Base-by-base conservation (phyloP, 768 basidiomycete species). In the Podaxis carcinomalis region DNA sequence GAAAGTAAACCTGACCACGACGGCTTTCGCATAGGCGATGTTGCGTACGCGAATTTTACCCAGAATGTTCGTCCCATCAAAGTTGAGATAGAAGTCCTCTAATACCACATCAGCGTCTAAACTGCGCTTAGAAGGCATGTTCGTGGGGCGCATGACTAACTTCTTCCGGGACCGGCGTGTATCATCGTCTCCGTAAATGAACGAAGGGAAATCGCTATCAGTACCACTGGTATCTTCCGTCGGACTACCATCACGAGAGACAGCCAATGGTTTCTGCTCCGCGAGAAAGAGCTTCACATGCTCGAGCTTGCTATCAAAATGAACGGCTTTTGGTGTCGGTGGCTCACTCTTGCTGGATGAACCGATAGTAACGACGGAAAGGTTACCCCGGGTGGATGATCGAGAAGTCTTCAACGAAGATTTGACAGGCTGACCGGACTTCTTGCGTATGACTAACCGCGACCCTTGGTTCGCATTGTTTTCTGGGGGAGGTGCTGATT, bases 241-340 rank as follows among this genome's bases (percentile, higher is more conserved):
- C 3, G 95, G 95, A 65, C 90, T 92, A 0, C 93, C 94, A 65
- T 93, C 89, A 50, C 96, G 84, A 11, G 89, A 92, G 16, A 99
- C 96, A 0, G 95, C 95, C 6, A 92, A 81, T 4, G 96, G 96
- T 70, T 94, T 94, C 74, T 98, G 96, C 74, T 94, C 92, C 11
- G 95, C 88, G 59, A 95, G 79, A 78, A 98, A 98, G 51, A 95
- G 82, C 74, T 95, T 95, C 63, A 98, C 92, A 59, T 93, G 92
- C 73, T 97, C 96, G 56, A 98, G 83, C 69, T 95, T 85, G 4
- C 88, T 72, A 74, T 96, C 92, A 63, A 99, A 99, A 68, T 97
- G 93, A 7, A 99, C 96, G 25, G 86, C 87, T 72, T 97, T 95
- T 64, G 83, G 76, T 40, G 82, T 87, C 0, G 95, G 95, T 0